Base-by-base conservation (phyloP, 169 alveolate genomes). In the Plasmodium vinckei region DNA sequence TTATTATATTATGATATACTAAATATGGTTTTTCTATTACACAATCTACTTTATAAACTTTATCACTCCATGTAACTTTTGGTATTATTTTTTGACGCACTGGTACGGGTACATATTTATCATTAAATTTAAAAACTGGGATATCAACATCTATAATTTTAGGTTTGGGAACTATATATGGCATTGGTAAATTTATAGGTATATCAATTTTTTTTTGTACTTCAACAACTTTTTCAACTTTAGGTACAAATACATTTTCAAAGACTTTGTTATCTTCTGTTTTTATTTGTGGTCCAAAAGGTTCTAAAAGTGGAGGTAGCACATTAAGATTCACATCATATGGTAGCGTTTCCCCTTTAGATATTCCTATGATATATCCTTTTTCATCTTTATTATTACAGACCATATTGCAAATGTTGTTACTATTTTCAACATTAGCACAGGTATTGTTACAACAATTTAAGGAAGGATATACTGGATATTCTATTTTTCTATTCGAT, bases 121-220 rank as follows among this genome's bases (percentile, higher is more conserved):
- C 94, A 69, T 92, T 91, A 86, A 92, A 92, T 64, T 92, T 92
- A 77, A 92, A 87, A 68, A 92, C 92, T 6, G 94, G 94, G 53
- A 92, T 90, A 15, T 92, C 93, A 2, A 92, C 93, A 51, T 91
- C 93, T 49, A 92, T 89, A 19, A 92, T 87, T 67, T 88, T 88
- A 17, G 94, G 94, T 69, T 92, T 92, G 19, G 94, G 94, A 39
- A 92, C 94, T 77, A 92, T 92, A 70, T 92, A 92, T 21, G 94
- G 94, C 12, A 92, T 89, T 39, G 94, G 94, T 65, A 92, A 44
- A 25, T 79, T 67, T 12, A 79, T 79, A 46, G 89, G 89, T 65
- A 79, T 79, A 57, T 79, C 89, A 49, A 79, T 79, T 79, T 79
- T 47, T 17, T 79, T 79, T 64, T 64, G 64, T 21, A 79, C 33